Base-by-base conservation (phyloP, 2,329 filamentous ascomycete species). In the Trichoderma cornu-damae region DNA sequence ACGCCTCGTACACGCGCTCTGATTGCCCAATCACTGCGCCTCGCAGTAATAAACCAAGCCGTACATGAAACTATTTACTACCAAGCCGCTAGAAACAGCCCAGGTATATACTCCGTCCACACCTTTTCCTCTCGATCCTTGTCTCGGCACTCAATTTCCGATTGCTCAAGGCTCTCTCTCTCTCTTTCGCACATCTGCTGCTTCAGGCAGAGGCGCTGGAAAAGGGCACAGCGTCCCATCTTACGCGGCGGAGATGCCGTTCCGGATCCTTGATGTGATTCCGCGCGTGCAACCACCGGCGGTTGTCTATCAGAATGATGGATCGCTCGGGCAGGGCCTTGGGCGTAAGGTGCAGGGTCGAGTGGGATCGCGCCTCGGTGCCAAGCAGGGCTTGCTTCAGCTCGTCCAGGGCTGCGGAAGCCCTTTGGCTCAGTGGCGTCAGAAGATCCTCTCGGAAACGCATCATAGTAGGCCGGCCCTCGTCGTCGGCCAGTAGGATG, bases 251-350 rank as follows among this genome's bases (percentile, higher is more conserved):
- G 4, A 73, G 60, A 37, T 73, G 70, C 46, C 71, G 67, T 16
- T 64, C 61, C 2, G 69, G 66, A 58, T 73, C 71, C 18, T 59
- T 66, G 52, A 73, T 62, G 3, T 67, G 26, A 14, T 67, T 69
- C 16, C 71, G 59, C 11, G 69, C 63, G 55, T 73, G 71, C 24
- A 73, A 18, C 71, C 70, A 73, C 9, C 68, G 62, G 6, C 69
- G 67, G 32, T 72, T 72, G 3, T 73, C 68, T 11, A 73, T 63
- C 1, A 73, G 57, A 3, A 73, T 61, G 11, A 73, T 65, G 3
- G 62, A 64, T 0, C 66, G 57, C 1, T 56, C 63, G 0, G 70
- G 69, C 0, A 73, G 26, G 4, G 69, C 64, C 2, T 49, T 11
- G 0, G 71, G 52, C 0, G 48, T 61, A 0, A 73, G 65, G 9